These are phyloP conservation scores for Vanderwaltozyma verrucispora DNA, from an alignment of 805 yeast species.

Conservation along the genomic window DNA sequence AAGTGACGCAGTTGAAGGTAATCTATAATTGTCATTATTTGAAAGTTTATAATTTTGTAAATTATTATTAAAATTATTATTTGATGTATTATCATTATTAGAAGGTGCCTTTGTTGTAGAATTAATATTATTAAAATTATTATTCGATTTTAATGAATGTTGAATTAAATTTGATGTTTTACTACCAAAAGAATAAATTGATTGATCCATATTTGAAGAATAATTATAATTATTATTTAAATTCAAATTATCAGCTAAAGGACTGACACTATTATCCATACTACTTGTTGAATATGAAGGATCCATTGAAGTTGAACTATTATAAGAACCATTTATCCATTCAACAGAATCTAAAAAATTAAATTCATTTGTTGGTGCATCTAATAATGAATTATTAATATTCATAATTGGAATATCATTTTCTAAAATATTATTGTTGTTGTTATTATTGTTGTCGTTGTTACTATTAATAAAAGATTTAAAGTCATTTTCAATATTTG, in stretches of 20 bases:
- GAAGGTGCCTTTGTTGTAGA: no score
- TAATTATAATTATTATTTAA: no score
- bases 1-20: background rate
- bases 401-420: background rate
- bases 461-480: background rate
- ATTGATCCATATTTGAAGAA: no score
- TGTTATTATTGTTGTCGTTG: background rate
- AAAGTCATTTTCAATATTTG: no score
- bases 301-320: background rate
- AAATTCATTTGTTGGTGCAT: constrained; percentile 7
- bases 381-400: background rate
- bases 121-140: no score
- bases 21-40: no score
- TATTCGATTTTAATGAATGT: no score
- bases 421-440: background rate
- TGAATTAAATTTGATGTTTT: no score
- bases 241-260: background rate
- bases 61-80: background rate
- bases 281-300: background rate
- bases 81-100: no score
- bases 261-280: background rate
- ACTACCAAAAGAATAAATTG: no score
- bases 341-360: constrained; percentile 15
- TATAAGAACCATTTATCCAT: constrained; percentile 15
- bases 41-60: no score